phyloP scores from a whole-genome alignment of 306 rosid genomes.

The Acmispon strigosus region DNA sequence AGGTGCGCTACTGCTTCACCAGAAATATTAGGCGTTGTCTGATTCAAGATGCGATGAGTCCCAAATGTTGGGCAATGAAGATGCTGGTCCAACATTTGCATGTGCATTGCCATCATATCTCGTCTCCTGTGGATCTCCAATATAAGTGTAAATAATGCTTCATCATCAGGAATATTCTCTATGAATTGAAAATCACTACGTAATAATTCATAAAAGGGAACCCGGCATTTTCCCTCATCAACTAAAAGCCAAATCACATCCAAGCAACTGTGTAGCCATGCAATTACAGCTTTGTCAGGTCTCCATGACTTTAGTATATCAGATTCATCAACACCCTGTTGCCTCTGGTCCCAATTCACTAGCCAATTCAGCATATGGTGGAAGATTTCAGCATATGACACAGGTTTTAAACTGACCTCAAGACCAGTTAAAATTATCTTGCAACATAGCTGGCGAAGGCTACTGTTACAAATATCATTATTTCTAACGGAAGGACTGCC shows the following conservation, averaged over 20 bases:
- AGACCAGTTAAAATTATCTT: constrained; percentile 88
- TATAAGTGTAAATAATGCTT: constrained; percentile 84
- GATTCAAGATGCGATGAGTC: constrained; percentile 68
- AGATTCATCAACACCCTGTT: constrained; percentile 61
- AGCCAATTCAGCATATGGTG: constrained; percentile 92
- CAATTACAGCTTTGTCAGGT: constrained; percentile 77
- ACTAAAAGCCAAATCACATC: constrained; percentile 98
- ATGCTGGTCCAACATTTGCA: constrained; percentile 99
- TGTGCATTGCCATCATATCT: constrained; percentile 99
- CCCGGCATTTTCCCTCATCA: constrained; percentile 85
- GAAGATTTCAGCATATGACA: constrained; percentile 71
- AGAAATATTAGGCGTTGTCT: constrained; percentile 54
- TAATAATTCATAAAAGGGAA: constrained; percentile 91
- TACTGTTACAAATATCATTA: constrained; percentile 76
- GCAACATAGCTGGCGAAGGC: constrained; percentile 98
- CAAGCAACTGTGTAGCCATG: constrained; percentile 96
- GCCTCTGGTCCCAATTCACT: constrained; percentile 94
- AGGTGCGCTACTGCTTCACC: constrained; percentile 55
- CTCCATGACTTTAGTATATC: constrained; percentile 57
- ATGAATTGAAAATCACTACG: constrained; percentile 90
- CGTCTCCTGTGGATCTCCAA: constrained; percentile 96
- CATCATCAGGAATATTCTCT: constrained; percentile 92
- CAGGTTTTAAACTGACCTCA: constrained; percentile 69
- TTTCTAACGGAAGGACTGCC: constrained; percentile 53
- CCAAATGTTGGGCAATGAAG: constrained; percentile 98